Conservation (phyloP, 2,329 filamentous ascomycete species). For the Penicillium sp. region DNA sequence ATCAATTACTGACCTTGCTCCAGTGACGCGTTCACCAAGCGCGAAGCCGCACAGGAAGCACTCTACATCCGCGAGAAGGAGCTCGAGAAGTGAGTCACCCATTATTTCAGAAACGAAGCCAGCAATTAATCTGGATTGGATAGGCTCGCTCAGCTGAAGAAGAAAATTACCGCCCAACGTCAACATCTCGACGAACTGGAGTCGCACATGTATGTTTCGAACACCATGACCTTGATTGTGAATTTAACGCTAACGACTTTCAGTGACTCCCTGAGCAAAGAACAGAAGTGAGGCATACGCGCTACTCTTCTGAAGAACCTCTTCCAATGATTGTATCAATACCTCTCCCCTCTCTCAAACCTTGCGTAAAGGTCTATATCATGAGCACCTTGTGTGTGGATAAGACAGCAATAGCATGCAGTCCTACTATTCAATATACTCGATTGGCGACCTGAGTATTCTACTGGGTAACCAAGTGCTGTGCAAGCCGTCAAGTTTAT, state of each 20-base stretch:
- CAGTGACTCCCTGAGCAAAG: conserved; percentile 73
- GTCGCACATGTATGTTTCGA: conserved; percentile 69
- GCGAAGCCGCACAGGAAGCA: conserved; percentile 83
- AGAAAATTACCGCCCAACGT: conserved; percentile 69
- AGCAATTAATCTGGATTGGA: conserved; percentile 6
- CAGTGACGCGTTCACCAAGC: conserved; percentile 83
- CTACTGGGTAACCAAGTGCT: neutral
- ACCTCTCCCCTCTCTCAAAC: conserved; percentile 8
- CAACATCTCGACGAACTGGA: conserved; percentile 79
- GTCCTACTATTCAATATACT: conserved; percentile 1
- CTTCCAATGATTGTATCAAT: conserved; percentile 10
- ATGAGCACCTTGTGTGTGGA: conserved; percentile 9
- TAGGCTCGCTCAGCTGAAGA: conserved; percentile 65
- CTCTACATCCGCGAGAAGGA: conserved; percentile 81
- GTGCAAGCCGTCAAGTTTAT: neutral
- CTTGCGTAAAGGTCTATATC: conserved; percentile 2
- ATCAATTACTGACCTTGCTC: conserved; percentile 15
- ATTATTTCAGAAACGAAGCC: neutral
- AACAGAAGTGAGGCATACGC: conserved; percentile 52
- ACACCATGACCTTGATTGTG: neutral
- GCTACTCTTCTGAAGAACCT: neutral
- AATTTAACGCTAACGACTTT: conserved; percentile 9
- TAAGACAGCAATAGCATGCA: conserved; percentile 10
- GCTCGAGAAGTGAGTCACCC: conserved; percentile 64
- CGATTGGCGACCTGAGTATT: neutral